These are phyloP conservation scores for Hypoxylon sp. DNA, from an alignment of 2,329 filamentous ascomycete genomes.

Conservation along the genomic window DNA sequence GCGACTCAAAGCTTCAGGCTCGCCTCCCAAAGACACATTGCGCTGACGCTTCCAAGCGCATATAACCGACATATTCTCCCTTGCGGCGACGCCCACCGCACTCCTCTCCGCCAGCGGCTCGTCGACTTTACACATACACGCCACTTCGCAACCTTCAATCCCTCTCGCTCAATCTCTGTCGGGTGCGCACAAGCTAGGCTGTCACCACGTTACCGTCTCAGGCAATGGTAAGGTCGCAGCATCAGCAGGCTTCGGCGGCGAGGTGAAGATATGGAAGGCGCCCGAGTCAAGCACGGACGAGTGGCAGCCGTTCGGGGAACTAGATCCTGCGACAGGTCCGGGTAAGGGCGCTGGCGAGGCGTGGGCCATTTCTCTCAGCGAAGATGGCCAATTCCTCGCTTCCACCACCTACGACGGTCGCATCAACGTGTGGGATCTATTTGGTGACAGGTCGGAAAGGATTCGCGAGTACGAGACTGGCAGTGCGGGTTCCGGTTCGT, in stretches of 20 bases:
- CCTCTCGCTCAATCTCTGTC: conserved; percentile 83
- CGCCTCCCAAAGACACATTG: conserved; percentile 30
- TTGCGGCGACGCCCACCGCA: conserved; percentile 78
- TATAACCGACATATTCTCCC: conserved; percentile 83
- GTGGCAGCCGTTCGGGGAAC: conserved; percentile 62
- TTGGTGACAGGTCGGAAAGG: conserved; percentile 66
- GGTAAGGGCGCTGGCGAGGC: conserved; percentile 74
- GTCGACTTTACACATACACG: conserved; percentile 83
- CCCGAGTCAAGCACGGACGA: conserved; percentile 69
- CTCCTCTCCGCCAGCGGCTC: conserved; percentile 88
- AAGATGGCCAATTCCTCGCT: conserved; percentile 86
- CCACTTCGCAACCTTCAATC: conserved; percentile 76
- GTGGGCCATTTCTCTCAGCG: conserved; percentile 89
- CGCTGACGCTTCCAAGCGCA: conserved; percentile 69
- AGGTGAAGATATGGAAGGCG: conserved; percentile 84
- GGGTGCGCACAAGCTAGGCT: conserved; percentile 86
- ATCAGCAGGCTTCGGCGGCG: conserved; percentile 89
- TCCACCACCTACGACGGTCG: conserved; percentile 88
- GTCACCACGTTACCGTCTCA: conserved; percentile 84
- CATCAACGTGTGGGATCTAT: conserved; percentile 87
- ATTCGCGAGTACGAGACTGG: conserved; percentile 87
- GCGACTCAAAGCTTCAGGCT: conserved; percentile 30
- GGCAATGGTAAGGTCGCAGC: conserved; percentile 78
- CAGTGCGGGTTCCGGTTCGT: conserved; percentile 78
- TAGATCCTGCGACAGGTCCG: conserved; percentile 51